A percentile compares a stretch with the other conserved stretches of the same genome.
These are phyloP conservation scores for Pugionium dolabratum DNA, from an alignment of 345 rosid genomes.

Conservation along the genomic window DNA sequence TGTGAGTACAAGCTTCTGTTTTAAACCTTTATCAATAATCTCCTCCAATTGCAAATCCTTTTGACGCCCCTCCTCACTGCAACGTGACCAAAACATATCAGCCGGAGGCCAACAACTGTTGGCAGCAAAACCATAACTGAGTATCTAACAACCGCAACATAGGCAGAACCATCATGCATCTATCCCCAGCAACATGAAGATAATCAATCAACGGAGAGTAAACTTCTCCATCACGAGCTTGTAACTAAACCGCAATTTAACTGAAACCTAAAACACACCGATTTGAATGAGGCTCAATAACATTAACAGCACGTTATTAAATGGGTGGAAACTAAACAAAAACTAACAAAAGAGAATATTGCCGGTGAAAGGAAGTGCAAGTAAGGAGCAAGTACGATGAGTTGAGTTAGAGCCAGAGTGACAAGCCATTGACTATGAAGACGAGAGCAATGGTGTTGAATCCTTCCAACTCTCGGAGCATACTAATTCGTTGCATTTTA, in stretches of 20 bases:
- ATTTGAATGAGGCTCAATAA: neutral
- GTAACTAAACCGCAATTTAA: constrained; percentile 26
- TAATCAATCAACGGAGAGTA: neutral
- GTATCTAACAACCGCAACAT: constrained; percentile 34
- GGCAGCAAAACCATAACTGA: constrained; percentile 25
- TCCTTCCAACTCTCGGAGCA: constrained; percentile 30
- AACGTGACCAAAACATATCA: constrained; percentile 14
- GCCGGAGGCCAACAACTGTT: constrained; percentile 14
- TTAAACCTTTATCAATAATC: constrained; percentile 72
- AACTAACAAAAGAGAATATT: neutral
- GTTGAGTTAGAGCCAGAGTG: constrained; percentile 28
- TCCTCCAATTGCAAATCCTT: constrained; percentile 77
- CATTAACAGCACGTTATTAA: no score
- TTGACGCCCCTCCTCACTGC: constrained; percentile 45
- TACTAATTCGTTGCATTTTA: constrained; percentile 81
- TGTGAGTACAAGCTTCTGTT: constrained; percentile 77
- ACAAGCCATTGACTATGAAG: constrained; percentile 25
- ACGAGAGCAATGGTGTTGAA: constrained; percentile 35
- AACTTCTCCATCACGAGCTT: constrained; percentile 2
- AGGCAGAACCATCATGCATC: constrained; percentile 21
- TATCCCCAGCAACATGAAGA: constrained; percentile 21
- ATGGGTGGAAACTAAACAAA: no score
- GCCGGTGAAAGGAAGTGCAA: constrained; percentile 23
- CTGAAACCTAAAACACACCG: neutral
- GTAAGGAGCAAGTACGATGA: constrained; percentile 22